Percentiles rank a stretch among this genome's conserved stretches.
Evolutionary conservation across 148 eudicot species (phyloP).

Genomic region (Camellia sinensis): DNA sequence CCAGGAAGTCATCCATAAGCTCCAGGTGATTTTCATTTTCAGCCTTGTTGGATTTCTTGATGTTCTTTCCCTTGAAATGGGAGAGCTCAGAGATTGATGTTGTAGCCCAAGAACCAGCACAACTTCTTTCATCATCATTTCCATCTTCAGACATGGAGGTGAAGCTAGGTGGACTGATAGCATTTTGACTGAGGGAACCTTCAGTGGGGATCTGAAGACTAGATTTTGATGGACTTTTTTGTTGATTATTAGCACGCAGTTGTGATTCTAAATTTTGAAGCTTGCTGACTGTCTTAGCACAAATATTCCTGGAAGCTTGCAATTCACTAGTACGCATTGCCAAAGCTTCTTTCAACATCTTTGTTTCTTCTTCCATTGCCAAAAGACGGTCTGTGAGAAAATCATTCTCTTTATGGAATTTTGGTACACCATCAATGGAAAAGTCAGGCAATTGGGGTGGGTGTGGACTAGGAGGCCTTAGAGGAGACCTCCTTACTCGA

Average conservation of each 20-base stretch:
- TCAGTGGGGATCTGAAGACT: slow-evolving; percentile 25
- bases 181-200: slow-evolving; percentile 40
- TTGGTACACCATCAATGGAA: slow-evolving; percentile 57
- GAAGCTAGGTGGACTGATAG: slow-evolving; percentile 65
- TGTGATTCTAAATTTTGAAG: slow-evolving; percentile 79
- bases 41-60: slow-evolving; percentile 45
- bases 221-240: slow-evolving; percentile 34
- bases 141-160: slow-evolving; percentile 81
- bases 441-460: slow-evolving; percentile 58
- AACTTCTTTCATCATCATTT: slow-evolving; percentile 71
- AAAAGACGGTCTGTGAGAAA: slow-evolving; percentile 79
- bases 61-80: slow-evolving; percentile 38
- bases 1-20: slow-evolving; percentile 97
- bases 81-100: slow-evolving; percentile 54
- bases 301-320: slow-evolving; percentile 79
- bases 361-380: slow-evolving; percentile 94
- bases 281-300: slow-evolving; percentile 80
- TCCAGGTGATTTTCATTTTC: slow-evolving; percentile 68
- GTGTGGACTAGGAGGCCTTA: slow-evolving; percentile 68
- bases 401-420: slow-evolving; percentile 77
- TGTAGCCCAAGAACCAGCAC: slow-evolving; percentile 82
- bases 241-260: slow-evolving; percentile 39
- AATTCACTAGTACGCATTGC: slow-evolving; percentile 83
- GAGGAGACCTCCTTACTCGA: slow-evolving; percentile 68
- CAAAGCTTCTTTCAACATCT: slow-evolving; percentile 95